Evolutionary conservation across 257 asterid genomes (phyloP), one percentile per base, ranked within the genome.

Genomic region (Thymus mandschuricus): DNA sequence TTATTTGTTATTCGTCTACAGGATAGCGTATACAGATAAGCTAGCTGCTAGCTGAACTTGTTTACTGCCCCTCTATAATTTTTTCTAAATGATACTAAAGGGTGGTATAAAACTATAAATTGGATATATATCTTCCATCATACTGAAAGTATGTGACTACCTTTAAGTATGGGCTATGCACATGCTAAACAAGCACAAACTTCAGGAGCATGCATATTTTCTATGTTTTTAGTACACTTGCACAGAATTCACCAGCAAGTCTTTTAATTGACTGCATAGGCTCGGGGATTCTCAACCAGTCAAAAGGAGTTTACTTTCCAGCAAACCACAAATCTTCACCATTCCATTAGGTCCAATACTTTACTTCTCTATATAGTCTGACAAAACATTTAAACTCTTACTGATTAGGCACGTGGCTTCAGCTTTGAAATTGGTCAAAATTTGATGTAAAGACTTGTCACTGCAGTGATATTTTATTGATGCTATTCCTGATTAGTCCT

Each of bases 1-100:
- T 40, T 10, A 35, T 38, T 56, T 76, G 64, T 13, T 46, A 45
- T 45, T 45, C 62, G 48, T 65, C 69, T 29, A 3, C n/a, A 48
- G 31, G 29, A 7, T 76, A 71, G 35, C 59, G 40, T 13, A 65
- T 21, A 41, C 12, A 35, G 58, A 70, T 38, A 52, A 51, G 61
- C 52, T 48, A 56, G 51, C 50, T 50, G 49, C 52, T 48, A 56
- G 51, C 50, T 50, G 49, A 54, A 54, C 40, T 31, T 43, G 34
- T 35, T 71, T 62, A 59, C 28, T 56, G 33, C n/a, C 63, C 12
- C 31, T 10, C 27, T 6, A 5, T 12, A 5, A 12, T 21, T 31
- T 13, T 63, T 64, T 8, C 13, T 62, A 27, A 45, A 30, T 15
- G 43, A 8, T 41, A 41, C 30, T 51, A 15, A 10, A 21, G 5